Conservation (phyloP, 768 basidiomycete species). For the Rhodosporidiobolus sp. region DNA sequence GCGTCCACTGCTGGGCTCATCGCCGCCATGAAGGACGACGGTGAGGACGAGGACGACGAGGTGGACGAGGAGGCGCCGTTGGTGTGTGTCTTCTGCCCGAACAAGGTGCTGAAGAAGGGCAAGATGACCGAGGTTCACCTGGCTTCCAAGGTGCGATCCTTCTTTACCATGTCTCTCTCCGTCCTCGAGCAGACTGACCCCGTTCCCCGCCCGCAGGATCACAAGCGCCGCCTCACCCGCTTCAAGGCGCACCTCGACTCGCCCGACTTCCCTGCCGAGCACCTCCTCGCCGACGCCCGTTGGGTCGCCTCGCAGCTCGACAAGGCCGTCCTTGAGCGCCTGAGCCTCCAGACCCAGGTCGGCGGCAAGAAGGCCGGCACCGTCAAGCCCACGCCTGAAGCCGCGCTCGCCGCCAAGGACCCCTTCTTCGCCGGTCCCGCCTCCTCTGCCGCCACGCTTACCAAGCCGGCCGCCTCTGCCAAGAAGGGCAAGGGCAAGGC, state of each 20-base stretch:
- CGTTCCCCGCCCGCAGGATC: slow-evolving; percentile 17
- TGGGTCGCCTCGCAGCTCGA: slow-evolving; percentile 35
- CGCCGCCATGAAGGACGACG: slow-evolving; percentile 9
- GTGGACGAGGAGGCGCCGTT: slow-evolving; percentile 31
- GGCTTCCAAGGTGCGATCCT: slow-evolving; percentile 27
- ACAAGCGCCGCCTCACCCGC: slow-evolving; percentile 33
- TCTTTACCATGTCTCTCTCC: no score
- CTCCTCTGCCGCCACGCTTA: neutral
- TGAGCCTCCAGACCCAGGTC: slow-evolving; percentile 25
- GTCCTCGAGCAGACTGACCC: neutral
- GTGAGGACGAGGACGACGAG: neutral
- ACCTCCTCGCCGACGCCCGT: slow-evolving; percentile 30
- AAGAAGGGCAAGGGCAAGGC: slow-evolving; percentile 7
- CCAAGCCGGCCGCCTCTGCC: neutral
- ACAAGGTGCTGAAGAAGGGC: slow-evolving; percentile 36
- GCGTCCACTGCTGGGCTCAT: slow-evolving; percentile 11
- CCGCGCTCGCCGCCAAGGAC: neutral
- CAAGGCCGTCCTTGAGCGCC: slow-evolving; percentile 26
- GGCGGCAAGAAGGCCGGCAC: slow-evolving; percentile 34
- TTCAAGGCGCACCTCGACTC: slow-evolving; percentile 30
- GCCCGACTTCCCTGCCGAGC: slow-evolving; percentile 12
- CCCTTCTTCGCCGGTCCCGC: neutral
- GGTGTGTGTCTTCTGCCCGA: slow-evolving; percentile 38
- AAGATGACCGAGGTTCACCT: slow-evolving; percentile 38
- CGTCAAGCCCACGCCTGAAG: neutral